phyloP scores from a whole-genome alignment of 192 early-diverging fungal species.

The Anaeromyces robustus region DNA sequence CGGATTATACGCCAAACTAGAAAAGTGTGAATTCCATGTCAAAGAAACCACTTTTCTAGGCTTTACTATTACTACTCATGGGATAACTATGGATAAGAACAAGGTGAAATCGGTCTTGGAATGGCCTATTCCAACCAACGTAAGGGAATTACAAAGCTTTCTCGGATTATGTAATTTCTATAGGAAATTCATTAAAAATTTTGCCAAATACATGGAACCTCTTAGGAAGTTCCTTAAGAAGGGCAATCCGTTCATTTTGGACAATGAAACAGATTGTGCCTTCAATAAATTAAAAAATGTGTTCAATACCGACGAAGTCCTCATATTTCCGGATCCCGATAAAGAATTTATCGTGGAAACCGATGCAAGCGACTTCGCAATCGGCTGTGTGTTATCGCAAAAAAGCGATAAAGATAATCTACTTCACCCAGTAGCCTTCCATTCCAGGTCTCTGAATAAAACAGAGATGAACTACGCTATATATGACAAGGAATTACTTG shows the following conservation, averaged over 20 bases:
- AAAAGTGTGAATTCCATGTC: slow-evolving; percentile 15
- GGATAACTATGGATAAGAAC: slow-evolving; percentile 9
- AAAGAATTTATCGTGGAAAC: slow-evolving; percentile 12
- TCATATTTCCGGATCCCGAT: slow-evolving; percentile 8
- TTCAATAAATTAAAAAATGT: slow-evolving; percentile 13
- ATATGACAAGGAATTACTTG: too few relatives aligned
- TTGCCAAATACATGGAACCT: slow-evolving; percentile 4
- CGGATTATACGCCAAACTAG: slow-evolving; percentile 15
- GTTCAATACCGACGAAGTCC: slow-evolving; percentile 13
- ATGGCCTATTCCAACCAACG: slow-evolving; percentile 6
- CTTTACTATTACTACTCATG: slow-evolving; percentile 15
- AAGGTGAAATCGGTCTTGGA: slow-evolving; percentile 13
- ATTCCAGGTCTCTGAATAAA: too few relatives aligned
- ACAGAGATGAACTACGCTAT: too few relatives aligned
- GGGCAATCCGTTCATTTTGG: neutral
- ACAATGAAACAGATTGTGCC: neutral
- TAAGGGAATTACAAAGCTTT: slow-evolving; percentile 7
- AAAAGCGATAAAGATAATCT: too few relatives aligned
- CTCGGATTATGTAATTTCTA: slow-evolving; percentile 18
- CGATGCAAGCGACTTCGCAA: slow-evolving; percentile 16
- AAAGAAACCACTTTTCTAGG: neutral
- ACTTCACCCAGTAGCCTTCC: too few relatives aligned
- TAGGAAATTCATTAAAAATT: slow-evolving; percentile 11
- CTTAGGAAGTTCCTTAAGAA: slow-evolving; percentile 9
- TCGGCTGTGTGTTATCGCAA: too few relatives aligned